These are phyloP conservation scores for Circinella minor DNA, from an alignment of 371 early-diverging fungal species.

Conservation along the genomic window DNA sequence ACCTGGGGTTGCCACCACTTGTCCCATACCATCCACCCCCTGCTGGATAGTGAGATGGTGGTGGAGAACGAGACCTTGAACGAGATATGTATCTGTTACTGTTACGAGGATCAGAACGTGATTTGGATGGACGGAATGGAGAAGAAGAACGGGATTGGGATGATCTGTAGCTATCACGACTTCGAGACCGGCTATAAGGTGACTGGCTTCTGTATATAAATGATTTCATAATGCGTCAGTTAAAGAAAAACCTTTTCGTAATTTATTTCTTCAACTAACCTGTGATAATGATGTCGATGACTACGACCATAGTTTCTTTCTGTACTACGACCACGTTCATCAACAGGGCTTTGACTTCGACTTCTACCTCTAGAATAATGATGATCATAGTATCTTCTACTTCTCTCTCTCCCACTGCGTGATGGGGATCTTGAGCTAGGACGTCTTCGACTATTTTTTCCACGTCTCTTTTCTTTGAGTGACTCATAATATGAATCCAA, in stretches of 20 bases:
- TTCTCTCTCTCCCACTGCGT: neutral
- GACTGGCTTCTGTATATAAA: conserved; percentile 15
- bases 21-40: conserved; percentile 1
- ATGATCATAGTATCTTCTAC: neutral
- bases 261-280: no score
- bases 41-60: conserved; percentile 23
- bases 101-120: conserved; percentile 25
- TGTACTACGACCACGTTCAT: conserved; percentile 12
- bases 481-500: conserved; percentile 48
- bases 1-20: neutral
- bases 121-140: conserved; percentile 10
- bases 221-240: conserved; percentile 1
- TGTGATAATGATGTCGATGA: conserved; percentile 21
- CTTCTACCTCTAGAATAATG: conserved; percentile 24
- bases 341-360: conserved; percentile 21
- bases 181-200: conserved; percentile 19
- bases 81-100: conserved; percentile 24
- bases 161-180: conserved; percentile 15
- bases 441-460: conserved; percentile 10
- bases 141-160: conserved; percentile 33
- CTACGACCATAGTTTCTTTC: conserved; percentile 5
- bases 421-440: neutral
- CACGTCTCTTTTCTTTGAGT: conserved; percentile 7
- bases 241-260: no score
- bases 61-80: conserved; percentile 46